A percentile compares a stretch with the other conserved stretches of the same genome.
Conservation (phyloP, 495 filamentous ascomycete species). For the Ascodesmis nigricans region DNA sequence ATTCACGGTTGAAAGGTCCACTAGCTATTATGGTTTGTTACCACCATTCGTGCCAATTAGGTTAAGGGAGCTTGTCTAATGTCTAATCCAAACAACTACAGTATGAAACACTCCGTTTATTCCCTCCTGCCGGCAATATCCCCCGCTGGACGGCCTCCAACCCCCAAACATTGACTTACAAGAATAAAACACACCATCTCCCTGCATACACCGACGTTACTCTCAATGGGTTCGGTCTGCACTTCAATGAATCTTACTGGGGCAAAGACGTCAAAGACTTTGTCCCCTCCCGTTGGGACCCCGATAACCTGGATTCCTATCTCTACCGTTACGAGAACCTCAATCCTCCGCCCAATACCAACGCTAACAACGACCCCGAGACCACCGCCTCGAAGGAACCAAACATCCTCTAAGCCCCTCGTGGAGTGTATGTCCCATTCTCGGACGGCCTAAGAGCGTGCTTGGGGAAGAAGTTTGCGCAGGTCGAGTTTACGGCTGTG, state of each 20-base stretch:
- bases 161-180: slow-evolving; percentile 13
- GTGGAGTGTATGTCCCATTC: slow-evolving; percentile 19
- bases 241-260: slow-evolving; percentile 28
- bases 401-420: too few relatives aligned
- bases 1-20: too few relatives aligned
- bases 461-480: slow-evolving; percentile 21
- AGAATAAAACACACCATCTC: slow-evolving; percentile 18
- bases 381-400: too few relatives aligned
- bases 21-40: too few relatives aligned
- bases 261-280: slow-evolving; percentile 22
- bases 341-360: too few relatives aligned
- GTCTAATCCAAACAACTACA: slow-evolving; percentile 9
- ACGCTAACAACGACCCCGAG: too few relatives aligned
- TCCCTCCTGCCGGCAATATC: slow-evolving; percentile 23
- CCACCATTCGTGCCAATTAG: too few relatives aligned
- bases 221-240: slow-evolving; percentile 23
- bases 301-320: background rate
- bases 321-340: background rate
- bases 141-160: slow-evolving; percentile 21
- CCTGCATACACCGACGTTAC: slow-evolving; percentile 23
- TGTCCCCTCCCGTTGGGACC: slow-evolving; percentile 14
- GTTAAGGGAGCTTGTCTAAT: too few relatives aligned
- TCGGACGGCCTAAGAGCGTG: slow-evolving; percentile 18
- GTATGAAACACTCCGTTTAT: slow-evolving; percentile 28
- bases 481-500: slow-evolving; percentile 18